phyloP scores from a whole-genome alignment of 805 yeast genomes.

The Hanseniaspora taiwanica region DNA sequence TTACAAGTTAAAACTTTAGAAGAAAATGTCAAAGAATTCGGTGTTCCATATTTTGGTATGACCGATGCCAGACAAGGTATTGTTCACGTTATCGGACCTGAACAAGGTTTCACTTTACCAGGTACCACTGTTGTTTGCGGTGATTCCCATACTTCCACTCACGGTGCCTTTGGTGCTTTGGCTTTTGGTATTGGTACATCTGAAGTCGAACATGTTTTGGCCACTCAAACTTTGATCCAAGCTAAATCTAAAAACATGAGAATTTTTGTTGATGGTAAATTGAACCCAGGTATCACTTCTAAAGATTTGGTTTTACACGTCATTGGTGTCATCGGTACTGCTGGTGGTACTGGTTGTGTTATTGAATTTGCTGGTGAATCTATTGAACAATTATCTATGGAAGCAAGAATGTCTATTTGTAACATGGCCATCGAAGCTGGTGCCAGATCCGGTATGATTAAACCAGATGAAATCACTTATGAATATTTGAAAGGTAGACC shows the following conservation, averaged over 20 bases:
- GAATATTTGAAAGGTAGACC: slow-evolving; percentile 89
- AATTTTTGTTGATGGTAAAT: slow-evolving; percentile 70
- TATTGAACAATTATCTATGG: slow-evolving; percentile 80
- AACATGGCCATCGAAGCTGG: slow-evolving; percentile 99
- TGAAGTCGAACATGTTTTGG: slow-evolving; percentile 96
- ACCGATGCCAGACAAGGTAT: slow-evolving; percentile 92
- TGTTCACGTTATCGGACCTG: slow-evolving; percentile 97
- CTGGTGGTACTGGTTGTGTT: slow-evolving; percentile 97
- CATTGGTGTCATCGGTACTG: slow-evolving; percentile 94
- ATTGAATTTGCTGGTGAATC: slow-evolving; percentile 96
- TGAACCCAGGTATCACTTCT: slow-evolving; percentile 83
- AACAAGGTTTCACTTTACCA: slow-evolving; percentile 95
- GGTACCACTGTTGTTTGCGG: slow-evolving; percentile 99
- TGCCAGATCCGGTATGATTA: slow-evolving; percentile 99
- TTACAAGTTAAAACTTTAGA: slow-evolving; percentile 87
- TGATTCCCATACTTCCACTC: slow-evolving; percentile 97
- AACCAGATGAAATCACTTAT: slow-evolving; percentile 83
- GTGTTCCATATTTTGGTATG: slow-evolving; percentile 89
- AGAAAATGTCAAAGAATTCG: slow-evolving; percentile 81
- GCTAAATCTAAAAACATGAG: slow-evolving; percentile 94
- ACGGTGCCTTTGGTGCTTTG: slow-evolving; percentile 94
- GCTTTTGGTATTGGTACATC: slow-evolving; percentile 99
- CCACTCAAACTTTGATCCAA: slow-evolving; percentile 93
- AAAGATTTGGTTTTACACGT: slow-evolving; percentile 91
- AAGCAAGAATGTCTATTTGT: slow-evolving; percentile 98